These are phyloP conservation scores for Clonostachys byssicola DNA, from an alignment of 2,329 filamentous ascomycete species.

Conservation along the genomic window DNA sequence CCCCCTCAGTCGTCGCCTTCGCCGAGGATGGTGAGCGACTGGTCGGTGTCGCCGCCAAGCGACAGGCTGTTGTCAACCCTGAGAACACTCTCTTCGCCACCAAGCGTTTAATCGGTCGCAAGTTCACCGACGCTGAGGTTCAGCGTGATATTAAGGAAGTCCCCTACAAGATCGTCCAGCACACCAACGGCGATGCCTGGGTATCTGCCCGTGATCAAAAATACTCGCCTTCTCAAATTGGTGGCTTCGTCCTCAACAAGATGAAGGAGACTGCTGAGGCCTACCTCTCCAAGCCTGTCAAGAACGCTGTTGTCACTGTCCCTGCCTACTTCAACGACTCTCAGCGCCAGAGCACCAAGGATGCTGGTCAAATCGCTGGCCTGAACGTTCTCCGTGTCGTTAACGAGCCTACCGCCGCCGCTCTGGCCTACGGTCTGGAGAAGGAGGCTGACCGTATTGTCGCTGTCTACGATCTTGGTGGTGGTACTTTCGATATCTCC, in stretches of 20 bases:
- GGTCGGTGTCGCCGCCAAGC: conserved; percentile 96
- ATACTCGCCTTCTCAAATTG: conserved; percentile 97
- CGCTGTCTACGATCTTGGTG: conserved; percentile 95
- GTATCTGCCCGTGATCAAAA: conserved; percentile 89
- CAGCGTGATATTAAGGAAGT: conserved; percentile 97
- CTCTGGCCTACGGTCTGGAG: conserved; percentile 92
- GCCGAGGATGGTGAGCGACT: conserved; percentile 93
- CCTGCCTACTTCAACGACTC: conserved; percentile 99
- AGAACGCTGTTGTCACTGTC: conserved; percentile 96
- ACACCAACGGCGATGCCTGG: conserved; percentile 96
- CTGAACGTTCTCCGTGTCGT: conserved; percentile 96
- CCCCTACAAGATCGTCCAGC: conserved; percentile 97
- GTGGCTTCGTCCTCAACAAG: conserved; percentile 94
- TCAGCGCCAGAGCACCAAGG: conserved; percentile 96
- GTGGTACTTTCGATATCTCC: conserved; percentile 99
- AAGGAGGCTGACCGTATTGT: conserved; percentile 88
- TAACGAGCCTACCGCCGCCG: conserved; percentile 95
- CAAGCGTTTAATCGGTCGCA: conserved; percentile 97
- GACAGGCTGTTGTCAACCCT: conserved; percentile 96
- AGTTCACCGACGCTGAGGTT: conserved; percentile 90
- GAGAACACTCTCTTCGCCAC: conserved; percentile 98
- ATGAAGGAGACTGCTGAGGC: conserved; percentile 99
- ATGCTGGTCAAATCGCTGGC: conserved; percentile 93
- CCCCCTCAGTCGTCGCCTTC: conserved; percentile 86
- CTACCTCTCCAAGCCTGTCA: conserved; percentile 83